Evolutionary conservation across 2,329 filamentous ascomycete genomes (phyloP).

Genomic region (Ophiostoma tasmaniense): DNA sequence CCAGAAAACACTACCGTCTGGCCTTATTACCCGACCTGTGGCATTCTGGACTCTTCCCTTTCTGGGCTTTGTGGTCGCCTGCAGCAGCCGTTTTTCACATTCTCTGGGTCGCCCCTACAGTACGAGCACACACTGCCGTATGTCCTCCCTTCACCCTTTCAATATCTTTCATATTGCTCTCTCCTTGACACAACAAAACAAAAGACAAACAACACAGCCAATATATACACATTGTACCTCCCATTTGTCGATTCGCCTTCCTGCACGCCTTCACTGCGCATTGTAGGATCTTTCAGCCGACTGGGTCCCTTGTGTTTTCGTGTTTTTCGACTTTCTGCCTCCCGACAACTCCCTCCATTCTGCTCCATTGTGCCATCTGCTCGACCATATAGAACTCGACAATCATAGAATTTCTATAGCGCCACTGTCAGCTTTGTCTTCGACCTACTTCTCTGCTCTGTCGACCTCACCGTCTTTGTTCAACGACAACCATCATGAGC

Average conservation of each 20-base stretch:
- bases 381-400: background rate
- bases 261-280: conserved; percentile 10
- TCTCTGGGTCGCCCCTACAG: conserved; percentile 6
- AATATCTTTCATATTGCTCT: background rate
- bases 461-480: background rate
- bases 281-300: background rate
- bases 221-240: background rate
- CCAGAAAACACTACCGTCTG: conserved; percentile 5
- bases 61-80: conserved; percentile 13
- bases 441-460: background rate
- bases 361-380: background rate
- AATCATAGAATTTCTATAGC: background rate
- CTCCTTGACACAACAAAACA: conserved; percentile 11
- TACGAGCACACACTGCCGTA: background rate
- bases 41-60: conserved; percentile 14
- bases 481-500: conserved; percentile 38
- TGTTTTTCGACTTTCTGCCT: background rate
- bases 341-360: background rate
- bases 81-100: conserved; percentile 14
- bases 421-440: background rate
- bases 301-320: background rate
- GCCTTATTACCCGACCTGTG: conserved; percentile 13
- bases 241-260: background rate
- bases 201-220: background rate
- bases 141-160: background rate